Base-by-base conservation (phyloP, 495 filamentous ascomycete species). In the Lasiosphaeria hispida region DNA sequence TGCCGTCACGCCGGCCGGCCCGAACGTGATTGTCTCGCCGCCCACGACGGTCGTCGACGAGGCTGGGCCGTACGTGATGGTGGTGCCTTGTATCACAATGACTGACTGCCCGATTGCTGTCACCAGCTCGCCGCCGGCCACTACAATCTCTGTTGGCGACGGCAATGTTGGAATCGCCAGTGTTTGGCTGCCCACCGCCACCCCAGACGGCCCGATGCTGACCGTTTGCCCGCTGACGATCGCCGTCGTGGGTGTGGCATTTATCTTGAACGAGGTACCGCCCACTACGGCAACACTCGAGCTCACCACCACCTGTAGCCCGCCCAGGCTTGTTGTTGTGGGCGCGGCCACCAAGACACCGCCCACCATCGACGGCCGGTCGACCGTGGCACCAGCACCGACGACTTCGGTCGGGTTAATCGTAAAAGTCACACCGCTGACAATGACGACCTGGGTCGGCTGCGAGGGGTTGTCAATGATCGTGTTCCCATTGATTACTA, bases 21-120 rank as follows among this genome's bases (percentile, higher is more conserved):
- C 80, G 43, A 83, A 69, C 1, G 75, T 68, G 15, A 82, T 49
- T 1, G 69, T 76, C 36, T 79, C 74, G 34, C 72, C 73, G 59
- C 36, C 53, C 17, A 47, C 15, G 40, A 40, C 39, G 0, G 71
- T 62, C 0, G 70, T 66, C 43, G 65, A 62, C 0, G 58, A 53
- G 41, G 59, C 42, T 53, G 33, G 54, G 7, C 70, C 68, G 62
- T 77, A 77, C 0, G 72, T 77, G 36, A 78, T 67, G 13, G 78
- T 79, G 0, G 63, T 71, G 1, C 73, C 72, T 38, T 72, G 64
- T 52, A 82, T 72, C 14, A 82, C 72, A 33, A 75, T 62, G 37
- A 72, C 59, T 0, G 75, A 71, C 35, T 66, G 54, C 23, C 78
- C 76, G 42, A 81, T 73, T 7, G 72, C 74, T 8, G 78, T 80